Evolutionary conservation across 352 stramenopile species (phyloP), one percentile per base, ranked within the genome.

Genomic region (Halophytophthora batemanensis): DNA sequence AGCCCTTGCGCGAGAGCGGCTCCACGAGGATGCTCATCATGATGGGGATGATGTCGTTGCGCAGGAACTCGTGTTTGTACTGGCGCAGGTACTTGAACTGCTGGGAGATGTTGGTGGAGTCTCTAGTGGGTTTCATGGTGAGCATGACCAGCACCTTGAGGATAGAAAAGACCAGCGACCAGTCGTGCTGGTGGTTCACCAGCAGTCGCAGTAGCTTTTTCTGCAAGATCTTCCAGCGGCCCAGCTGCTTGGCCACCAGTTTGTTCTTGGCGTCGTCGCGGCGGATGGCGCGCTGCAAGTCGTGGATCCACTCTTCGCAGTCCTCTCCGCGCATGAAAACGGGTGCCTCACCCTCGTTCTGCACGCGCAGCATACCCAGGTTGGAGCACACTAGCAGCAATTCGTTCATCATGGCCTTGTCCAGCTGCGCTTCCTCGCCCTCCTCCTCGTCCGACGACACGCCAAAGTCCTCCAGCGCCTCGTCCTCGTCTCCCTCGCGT

Each of bases 61-160:
- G 68, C 29, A 94, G 60, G 67, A 96, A 93, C 46, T 87, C 86
- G 59, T 87, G 64, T 53, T 96, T 96, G 71, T 96, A 96, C 25
- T 74, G 73, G 22, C 82, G 61, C 10, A 96, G 54, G 51, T 90
- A 92, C 63, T 80, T 80, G 31, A 93, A 58, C 48, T 96, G 83
- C 48, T 90, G 68, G 7, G 80, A 74, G 25, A 93, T 73, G 49
- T 93, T 86, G 37, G 71, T 86, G 29, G 83, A 93, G 39, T 94
- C 82, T 19, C 71, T 72, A 3, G 80, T 49, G 1, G 84, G 86
- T 39, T 89, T 88, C 82, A 91, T 96, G 2, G 86, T 96, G 33
- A 96, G 70, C 86, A 96, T 94, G 21, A 94, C 84, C 34, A 96
- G 76, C 50, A 96, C 83, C 54, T 96, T 96, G 15, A 94, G 64